phyloP scores from a whole-genome alignment of 352 stramenopile genomes.

The Phytophthora tentaculata region DNA sequence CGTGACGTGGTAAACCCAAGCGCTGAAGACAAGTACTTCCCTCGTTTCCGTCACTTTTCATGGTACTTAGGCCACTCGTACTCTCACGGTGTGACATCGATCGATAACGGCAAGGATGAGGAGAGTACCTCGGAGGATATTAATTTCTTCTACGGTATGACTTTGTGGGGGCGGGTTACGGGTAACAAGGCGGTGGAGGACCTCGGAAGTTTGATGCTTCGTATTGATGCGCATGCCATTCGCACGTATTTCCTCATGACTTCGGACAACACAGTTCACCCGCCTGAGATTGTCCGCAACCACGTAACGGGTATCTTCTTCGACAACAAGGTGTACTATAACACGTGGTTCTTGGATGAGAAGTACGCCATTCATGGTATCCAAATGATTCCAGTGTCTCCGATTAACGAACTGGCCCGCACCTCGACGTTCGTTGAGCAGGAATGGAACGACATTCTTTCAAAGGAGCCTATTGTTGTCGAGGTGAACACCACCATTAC shows the following conservation, averaged over 20 bases:
- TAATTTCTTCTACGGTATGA: constrained; percentile 86
- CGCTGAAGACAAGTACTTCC: constrained; percentile 53
- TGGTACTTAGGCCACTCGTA: constrained; percentile 84
- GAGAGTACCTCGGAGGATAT: constrained; percentile 82
- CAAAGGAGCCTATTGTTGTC: constrained; percentile 63
- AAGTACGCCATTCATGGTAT: constrained; percentile 82
- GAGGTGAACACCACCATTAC: constrained; percentile 45
- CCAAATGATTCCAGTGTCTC: constrained; percentile 81
- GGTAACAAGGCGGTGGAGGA: constrained; percentile 65
- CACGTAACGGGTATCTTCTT: constrained; percentile 81
- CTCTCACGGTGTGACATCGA: constrained; percentile 65
- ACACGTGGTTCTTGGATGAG: constrained; percentile 73
- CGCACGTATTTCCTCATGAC: constrained; percentile 78
- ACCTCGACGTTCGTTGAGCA: constrained; percentile 65
- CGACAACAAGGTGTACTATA: constrained; percentile 80
- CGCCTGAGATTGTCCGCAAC: constrained; percentile 66
- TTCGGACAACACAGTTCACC: constrained; percentile 66
- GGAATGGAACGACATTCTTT: constrained; percentile 80
- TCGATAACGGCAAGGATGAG: constrained; percentile 75
- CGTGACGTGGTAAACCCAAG: constrained; percentile 80
- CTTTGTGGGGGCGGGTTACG: constrained; percentile 68
- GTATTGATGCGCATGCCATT: constrained; percentile 63
- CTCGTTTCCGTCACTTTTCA: constrained; percentile 76
- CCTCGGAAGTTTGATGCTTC: constrained; percentile 78
- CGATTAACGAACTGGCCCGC: constrained; percentile 72